A percentile compares a stretch with the other conserved stretches of the same genome.
Evolutionary conservation across 345 rosid genomes (phyloP).

Genomic region (Dipteronia sinensis): DNA sequence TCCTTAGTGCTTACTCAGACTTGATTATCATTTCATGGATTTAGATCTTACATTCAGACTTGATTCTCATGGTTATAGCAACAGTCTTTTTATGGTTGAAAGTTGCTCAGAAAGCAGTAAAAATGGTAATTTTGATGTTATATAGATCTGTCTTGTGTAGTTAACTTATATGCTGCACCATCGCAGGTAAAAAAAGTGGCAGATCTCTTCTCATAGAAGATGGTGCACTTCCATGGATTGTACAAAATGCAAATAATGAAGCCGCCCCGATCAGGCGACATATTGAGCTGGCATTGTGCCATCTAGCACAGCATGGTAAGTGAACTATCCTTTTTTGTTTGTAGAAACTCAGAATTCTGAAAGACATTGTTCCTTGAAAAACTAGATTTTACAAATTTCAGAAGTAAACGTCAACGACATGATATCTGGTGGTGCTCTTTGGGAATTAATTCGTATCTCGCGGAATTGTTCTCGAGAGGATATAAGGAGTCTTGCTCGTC

Average conservation of each 20-base stretch:
- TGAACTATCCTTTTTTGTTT: background rate
- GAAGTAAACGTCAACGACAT: conserved; percentile 94
- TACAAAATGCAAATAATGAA: conserved; percentile 86
- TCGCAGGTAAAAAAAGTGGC: conserved; percentile 67
- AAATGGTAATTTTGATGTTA: background rate
- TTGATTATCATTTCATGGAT: background rate
- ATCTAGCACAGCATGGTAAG: conserved; percentile 94
- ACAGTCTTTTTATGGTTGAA: background rate
- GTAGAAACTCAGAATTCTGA: background rate
- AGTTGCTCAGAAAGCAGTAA: background rate
- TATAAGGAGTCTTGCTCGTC: conserved; percentile 81
- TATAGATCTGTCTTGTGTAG: background rate
- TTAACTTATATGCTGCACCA: conserved; percentile 2
- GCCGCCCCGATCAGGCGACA: conserved; percentile 93
- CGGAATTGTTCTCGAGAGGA: conserved; percentile 94
- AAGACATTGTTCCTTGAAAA: background rate
- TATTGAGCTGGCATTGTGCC: conserved; percentile 96
- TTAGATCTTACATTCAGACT: background rate
- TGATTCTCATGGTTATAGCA: background rate
- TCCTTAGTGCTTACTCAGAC: background rate
- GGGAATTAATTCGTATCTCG: conserved; percentile 95
- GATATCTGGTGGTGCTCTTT: conserved; percentile 89
- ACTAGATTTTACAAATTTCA: conserved; percentile 30
- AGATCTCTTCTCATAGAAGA: conserved; percentile 90
- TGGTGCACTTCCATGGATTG: conserved; percentile 96